Evolutionary conservation across 345 rosid species (phyloP), one percentile per base, ranked within the genome.

Genomic region (Eucalyptus grandis): DNA sequence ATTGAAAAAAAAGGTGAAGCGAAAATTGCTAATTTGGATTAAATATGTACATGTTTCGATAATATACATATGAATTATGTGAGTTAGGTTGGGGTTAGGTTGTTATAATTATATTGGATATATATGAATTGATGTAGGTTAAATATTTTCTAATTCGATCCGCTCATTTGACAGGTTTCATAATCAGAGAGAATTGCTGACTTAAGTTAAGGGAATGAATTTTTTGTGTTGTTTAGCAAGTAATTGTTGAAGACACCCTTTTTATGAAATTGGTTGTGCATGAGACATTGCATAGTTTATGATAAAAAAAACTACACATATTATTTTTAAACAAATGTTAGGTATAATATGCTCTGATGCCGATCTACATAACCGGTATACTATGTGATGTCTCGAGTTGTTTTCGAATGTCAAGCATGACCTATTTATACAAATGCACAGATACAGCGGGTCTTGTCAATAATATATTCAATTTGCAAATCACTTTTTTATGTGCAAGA

Each of bases 101-200:
- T 26, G 31, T 13, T 60, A 12, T 26, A 26, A 3, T 60, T 60
- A 26, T 60, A 60, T 5, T 60, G 4, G 26, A 8, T 56, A 22
- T 60, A 60, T 11, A 60, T 58, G 13, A 24, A 24, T 5, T 11
- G 2, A 58, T 26, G 30, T 5, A 27, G 14, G n/a, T 60, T 26
- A 26, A 5, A 5, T 26, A 11, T 10, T 26, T 58, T 58, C 14
- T 24, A 3, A 26, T 11, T 27, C 15, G 0, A 60, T 27, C 2
- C 0, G 0, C 14, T 26, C n/a, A 11, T 60, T 60, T 11, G 14
- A n/a, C n/a, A 12, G 0, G 4, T 15, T 2, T 60, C 2, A 60
- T 27, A 3, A 27, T 26, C 4, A 0, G 0, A 26, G n/a, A n/a
- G n/a, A n/a, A n/a, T n/a, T n/a, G n/a, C n/a, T n/a, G n/a, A 26